phyloP scores from a whole-genome alignment of 192 early-diverging fungal genomes.

The Entomortierella chlamydospora region DNA sequence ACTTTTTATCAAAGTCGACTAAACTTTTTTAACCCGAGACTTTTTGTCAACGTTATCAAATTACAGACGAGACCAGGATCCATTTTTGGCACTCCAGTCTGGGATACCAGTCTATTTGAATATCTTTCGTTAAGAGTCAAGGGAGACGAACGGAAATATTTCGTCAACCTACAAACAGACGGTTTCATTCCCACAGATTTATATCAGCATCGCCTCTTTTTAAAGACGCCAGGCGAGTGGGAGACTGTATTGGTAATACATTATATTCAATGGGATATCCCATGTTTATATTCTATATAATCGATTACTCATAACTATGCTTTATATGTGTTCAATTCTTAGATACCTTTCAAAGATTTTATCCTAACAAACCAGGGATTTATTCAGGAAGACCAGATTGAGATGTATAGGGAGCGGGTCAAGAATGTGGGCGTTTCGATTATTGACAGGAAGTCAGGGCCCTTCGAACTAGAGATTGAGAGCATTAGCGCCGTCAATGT shows the following conservation, averaged over 20 bases:
- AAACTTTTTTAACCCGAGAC: too few species aligned
- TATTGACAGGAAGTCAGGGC: slow-evolving; percentile 82
- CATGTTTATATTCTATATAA: too few species aligned
- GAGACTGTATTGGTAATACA: slow-evolving; percentile 83
- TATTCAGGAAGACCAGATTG: slow-evolving; percentile 85
- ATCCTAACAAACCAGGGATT: slow-evolving; percentile 91
- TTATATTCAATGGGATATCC: background rate
- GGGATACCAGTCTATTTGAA: slow-evolving; percentile 88
- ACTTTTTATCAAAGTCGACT: too few species aligned
- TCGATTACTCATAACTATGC: too few species aligned
- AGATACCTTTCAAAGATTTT: slow-evolving; percentile 95
- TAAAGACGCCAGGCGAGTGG: slow-evolving; percentile 90
- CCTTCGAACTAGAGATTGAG: slow-evolving; percentile 90
- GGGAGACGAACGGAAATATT: slow-evolving; percentile 88
- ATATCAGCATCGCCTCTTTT: slow-evolving; percentile 93
- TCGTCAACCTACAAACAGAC: slow-evolving; percentile 94
- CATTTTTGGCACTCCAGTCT: slow-evolving; percentile 80
- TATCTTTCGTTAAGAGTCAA: slow-evolving; percentile 85
- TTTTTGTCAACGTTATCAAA: background rate
- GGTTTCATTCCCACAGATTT: slow-evolving; percentile 85
- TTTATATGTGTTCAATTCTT: too few species aligned
- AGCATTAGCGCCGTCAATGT: slow-evolving; percentile 93
- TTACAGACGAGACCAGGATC: slow-evolving; percentile 68
- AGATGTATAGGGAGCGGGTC: slow-evolving; percentile 87
- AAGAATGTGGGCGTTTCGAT: slow-evolving; percentile 93